These are phyloP conservation scores for Aspergillus tubingensis DNA, from an alignment of 2,329 filamentous ascomycete species.

Conservation along the genomic window DNA sequence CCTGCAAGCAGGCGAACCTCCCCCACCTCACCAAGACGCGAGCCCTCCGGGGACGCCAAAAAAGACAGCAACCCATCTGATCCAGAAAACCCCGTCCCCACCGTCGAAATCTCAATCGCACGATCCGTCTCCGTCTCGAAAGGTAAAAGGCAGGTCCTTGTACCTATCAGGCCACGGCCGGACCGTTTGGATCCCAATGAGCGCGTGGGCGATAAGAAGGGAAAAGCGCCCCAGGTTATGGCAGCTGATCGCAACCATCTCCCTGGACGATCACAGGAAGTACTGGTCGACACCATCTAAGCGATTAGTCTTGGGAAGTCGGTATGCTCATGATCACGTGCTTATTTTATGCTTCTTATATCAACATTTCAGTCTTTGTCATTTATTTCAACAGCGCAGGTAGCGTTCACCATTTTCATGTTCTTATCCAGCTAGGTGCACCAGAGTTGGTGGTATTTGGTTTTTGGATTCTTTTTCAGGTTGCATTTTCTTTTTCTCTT, in stretches of 20 bases:
- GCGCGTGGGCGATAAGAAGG: slow-evolving; percentile 26
- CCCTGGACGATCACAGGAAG: slow-evolving; percentile 35
- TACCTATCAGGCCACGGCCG: slow-evolving; percentile 33
- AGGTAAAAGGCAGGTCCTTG: slow-evolving; percentile 39
- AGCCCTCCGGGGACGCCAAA: slow-evolving; percentile 20
- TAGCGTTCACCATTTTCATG: neutral
- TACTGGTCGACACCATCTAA: slow-evolving; percentile 33
- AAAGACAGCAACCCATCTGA: slow-evolving; percentile 13
- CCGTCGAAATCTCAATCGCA: slow-evolving; percentile 41
- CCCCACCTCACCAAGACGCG: slow-evolving; percentile 13
- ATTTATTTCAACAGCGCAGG: slow-evolving; percentile 1
- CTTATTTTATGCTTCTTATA: slow-evolving; percentile 6
- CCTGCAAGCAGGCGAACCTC: slow-evolving; percentile 7
- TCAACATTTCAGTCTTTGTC: neutral
- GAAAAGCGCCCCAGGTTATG: slow-evolving; percentile 31
- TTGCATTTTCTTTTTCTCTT: neutral
- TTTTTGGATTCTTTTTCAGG: neutral
- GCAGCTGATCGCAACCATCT: slow-evolving; percentile 33
- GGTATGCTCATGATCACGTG: neutral
- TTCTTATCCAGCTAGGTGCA: neutral
- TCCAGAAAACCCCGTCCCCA: slow-evolving; percentile 14
- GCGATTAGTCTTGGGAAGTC: neutral
- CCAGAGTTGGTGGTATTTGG: neutral
- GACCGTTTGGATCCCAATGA: slow-evolving; percentile 31
- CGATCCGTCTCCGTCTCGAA: slow-evolving; percentile 42